phyloP scores from a whole-genome alignment of 1,284 basidiomycete species.

The Ustilago tritici region DNA sequence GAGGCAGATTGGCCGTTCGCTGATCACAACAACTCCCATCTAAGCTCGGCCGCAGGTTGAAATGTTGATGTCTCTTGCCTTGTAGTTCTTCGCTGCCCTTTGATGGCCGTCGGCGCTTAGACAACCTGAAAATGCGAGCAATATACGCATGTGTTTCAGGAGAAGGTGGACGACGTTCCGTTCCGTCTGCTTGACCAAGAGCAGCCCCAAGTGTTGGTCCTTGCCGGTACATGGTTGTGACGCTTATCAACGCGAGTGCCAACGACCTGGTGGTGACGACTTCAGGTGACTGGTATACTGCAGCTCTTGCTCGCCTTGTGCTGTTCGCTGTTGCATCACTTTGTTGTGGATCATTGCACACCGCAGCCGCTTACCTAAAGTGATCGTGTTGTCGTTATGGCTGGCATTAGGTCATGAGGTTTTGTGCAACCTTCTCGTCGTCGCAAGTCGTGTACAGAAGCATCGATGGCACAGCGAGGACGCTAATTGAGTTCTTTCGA shows the following conservation, averaged over 20 bases:
- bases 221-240: not conserved
- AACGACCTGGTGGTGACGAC: not conserved
- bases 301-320: not conserved
- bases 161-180: not conserved
- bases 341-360: not conserved
- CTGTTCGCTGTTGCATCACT: not conserved
- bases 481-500: no score
- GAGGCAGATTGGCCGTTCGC: slow-evolving; percentile 4
- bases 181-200: not conserved
- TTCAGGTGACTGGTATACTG: not conserved
- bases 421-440: not conserved
- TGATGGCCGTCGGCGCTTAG: not conserved
- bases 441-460: not conserved
- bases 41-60: slow-evolving; percentile 16
- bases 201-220: not conserved
- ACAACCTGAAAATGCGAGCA: not conserved
- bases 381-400: not conserved
- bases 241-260: not conserved
- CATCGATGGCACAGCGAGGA: not conserved
- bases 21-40: not conserved
- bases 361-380: not conserved
- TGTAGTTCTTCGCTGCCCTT: not conserved
- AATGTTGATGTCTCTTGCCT: not conserved
- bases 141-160: no score
- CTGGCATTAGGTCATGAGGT: not conserved